Evolutionary conservation across 2,329 filamentous ascomycete genomes (phyloP), one percentile per base, ranked within the genome.

Genomic region (Fusarium humuli): DNA sequence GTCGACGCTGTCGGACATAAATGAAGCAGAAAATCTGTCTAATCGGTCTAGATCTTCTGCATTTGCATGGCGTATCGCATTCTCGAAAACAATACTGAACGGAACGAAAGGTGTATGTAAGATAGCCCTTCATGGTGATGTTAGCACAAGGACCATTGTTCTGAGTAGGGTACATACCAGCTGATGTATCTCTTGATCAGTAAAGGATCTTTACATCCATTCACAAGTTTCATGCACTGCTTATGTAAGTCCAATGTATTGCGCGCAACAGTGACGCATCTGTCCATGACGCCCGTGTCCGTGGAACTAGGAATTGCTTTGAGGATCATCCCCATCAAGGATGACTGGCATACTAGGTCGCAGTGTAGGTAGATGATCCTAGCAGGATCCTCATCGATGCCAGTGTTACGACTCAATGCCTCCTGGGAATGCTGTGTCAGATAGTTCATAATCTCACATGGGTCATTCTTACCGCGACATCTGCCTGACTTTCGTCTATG

Each of bases 71-170:
- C 78, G 73, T 27, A 81, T 68, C 7, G 73, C 73, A 10, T 73
- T 75, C 1, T 75, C 77, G 50, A 82, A 79, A 1, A 82, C 42
- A 7, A 81, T 79, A 47, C 75, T 81, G 52, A 81, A 82, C 3
- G 81, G 75, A 3, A 79, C 76, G 59, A 81, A 82, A 6, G 80
- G 79, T 3, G 67, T 74, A 20, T 81, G 74, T 3, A 81, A 48
- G 6, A 81, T 71, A 3, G 77, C 75, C 80, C 81, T 82, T 25
- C 8, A 10, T 7, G 6, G n/a, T 9, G 13, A 9, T 4, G 40
- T 70, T 14, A 70, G 48, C 18, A 18, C 1, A 16, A 46, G 40
- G 27, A 18, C 16, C 5, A 4, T n/a, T 25, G 18, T 3, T 6
- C 12, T n/a, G 11, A 18, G 34, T 6, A n/a, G 18, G 18, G 34